Conservation (phyloP, 805 yeast species). For the Candida xiaguanensis region DNA sequence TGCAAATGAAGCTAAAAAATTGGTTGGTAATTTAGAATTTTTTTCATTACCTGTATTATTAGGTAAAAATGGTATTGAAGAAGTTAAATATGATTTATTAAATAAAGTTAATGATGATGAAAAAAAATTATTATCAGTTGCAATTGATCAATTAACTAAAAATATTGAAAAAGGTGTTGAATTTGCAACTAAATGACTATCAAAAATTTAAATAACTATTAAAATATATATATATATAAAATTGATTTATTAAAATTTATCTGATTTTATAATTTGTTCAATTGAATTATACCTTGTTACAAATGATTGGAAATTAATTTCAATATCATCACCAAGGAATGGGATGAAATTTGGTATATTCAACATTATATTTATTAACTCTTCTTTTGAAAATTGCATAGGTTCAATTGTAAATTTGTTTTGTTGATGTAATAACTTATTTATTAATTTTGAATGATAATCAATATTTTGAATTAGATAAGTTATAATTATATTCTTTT, state of each 20-base stretch:
- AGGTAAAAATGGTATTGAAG: conserved; percentile 51
- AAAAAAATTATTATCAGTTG: conserved; percentile 49
- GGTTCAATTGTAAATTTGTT: background rate
- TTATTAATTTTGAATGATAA: conserved; percentile 1
- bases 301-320: background rate
- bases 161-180: conserved; percentile 59
- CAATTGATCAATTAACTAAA: conserved; percentile 49
- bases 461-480: background rate
- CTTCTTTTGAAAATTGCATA: background rate
- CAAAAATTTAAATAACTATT: too few species aligned
- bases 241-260: too few species aligned
- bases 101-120: conserved; percentile 49
- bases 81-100: conserved; percentile 53
- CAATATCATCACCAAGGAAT: background rate
- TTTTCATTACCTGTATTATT: conserved; percentile 64
- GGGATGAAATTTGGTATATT: conserved; percentile 6
- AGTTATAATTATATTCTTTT: conserved; percentile 1
- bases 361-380: conserved; percentile 4
- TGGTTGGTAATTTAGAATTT: conserved; percentile 42
- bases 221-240: conserved; percentile 2
- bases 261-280: conserved; percentile 2
- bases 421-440: background rate
- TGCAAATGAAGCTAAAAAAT: conserved; percentile 47
- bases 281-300: conserved; percentile 3
- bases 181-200: conserved; percentile 31